Percentiles rank a stretch among this genome's conserved stretches.
Evolutionary conservation across 169 alveolate species (phyloP).

Genomic region (Plasmodium chabaudi): DNA sequence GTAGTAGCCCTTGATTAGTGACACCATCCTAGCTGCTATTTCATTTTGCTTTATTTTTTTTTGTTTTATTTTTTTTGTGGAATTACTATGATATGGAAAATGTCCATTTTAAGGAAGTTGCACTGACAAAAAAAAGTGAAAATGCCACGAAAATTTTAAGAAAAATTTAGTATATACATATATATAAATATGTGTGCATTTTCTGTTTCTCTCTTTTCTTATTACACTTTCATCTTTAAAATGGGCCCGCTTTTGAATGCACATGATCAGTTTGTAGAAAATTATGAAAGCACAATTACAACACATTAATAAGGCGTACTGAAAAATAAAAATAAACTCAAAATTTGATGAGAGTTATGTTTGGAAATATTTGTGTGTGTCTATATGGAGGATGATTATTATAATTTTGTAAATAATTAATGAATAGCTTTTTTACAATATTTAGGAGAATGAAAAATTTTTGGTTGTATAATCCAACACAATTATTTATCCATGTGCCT

Average conservation of each 20-base stretch:
- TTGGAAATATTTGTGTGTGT: not conserved
- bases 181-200: too few relatives aligned
- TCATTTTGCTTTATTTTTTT: too few relatives aligned
- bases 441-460: conserved; percentile 84
- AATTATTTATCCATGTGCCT: conserved; percentile 89
- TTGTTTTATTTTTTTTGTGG: not conserved
- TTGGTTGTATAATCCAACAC: conserved; percentile 91
- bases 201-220: not conserved
- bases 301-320: conserved; percentile 57
- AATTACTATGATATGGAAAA: conserved; percentile 32
- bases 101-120: conserved; percentile 18
- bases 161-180: not conserved
- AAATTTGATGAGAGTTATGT: not conserved
- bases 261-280: conserved; percentile 34
- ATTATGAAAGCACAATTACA: conserved; percentile 20
- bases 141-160: not conserved
- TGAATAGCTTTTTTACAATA: conserved; percentile 16
- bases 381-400: too few relatives aligned
- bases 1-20: not conserved
- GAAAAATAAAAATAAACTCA: conserved; percentile 16
- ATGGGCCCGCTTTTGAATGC: conserved; percentile 7
- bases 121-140: conserved; percentile 28
- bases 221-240: conserved; percentile 21
- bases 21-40: not conserved
- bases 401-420: too few relatives aligned